These are phyloP conservation scores for Kwoniella pini DNA, from an alignment of 768 basidiomycete genomes.

Conservation along the genomic window DNA sequence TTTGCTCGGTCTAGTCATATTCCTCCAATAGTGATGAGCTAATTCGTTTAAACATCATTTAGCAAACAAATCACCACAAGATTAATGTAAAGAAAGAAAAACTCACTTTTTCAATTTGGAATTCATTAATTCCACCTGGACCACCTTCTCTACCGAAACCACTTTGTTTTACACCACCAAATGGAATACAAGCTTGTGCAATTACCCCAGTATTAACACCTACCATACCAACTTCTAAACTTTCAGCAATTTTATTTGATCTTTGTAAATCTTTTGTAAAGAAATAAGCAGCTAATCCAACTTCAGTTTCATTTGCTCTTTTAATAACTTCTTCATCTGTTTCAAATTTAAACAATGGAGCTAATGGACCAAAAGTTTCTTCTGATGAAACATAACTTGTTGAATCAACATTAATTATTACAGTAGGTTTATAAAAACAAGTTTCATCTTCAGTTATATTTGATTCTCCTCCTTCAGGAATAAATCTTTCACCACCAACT, in stretches of 20 bases:
- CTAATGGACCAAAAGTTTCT: conserved; percentile 84
- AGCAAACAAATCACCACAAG: neutral
- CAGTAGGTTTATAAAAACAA: conserved; percentile 23
- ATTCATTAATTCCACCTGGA: conserved; percentile 10
- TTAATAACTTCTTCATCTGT: conserved; percentile 87
- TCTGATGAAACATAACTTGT: conserved; percentile 62
- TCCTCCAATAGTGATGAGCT: conserved; percentile 17
- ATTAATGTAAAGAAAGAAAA: neutral
- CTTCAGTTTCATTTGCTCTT: conserved; percentile 75
- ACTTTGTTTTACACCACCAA: conserved; percentile 24
- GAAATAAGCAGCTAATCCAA: conserved; percentile 93
- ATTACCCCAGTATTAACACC: conserved; percentile 51
- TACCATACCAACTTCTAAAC: conserved; percentile 86
- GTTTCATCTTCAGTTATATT: conserved; percentile 7
- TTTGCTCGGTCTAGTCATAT: conserved; percentile 1
- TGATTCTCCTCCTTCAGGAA: no score
- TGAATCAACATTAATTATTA: conserved; percentile 7
- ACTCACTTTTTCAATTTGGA: conserved; percentile 14
- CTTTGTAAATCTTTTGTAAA: conserved; percentile 81
- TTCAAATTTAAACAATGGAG: conserved; percentile 73
- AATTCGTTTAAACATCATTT: neutral
- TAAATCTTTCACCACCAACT: conserved; percentile 11
- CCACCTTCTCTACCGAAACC: conserved; percentile 28
- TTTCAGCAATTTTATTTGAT: conserved; percentile 92
- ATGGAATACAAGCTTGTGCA: conserved; percentile 32